Evolutionary conservation across 2,329 filamentous ascomycete species (phyloP).

Genomic region (Aspergillus ustus): DNA sequence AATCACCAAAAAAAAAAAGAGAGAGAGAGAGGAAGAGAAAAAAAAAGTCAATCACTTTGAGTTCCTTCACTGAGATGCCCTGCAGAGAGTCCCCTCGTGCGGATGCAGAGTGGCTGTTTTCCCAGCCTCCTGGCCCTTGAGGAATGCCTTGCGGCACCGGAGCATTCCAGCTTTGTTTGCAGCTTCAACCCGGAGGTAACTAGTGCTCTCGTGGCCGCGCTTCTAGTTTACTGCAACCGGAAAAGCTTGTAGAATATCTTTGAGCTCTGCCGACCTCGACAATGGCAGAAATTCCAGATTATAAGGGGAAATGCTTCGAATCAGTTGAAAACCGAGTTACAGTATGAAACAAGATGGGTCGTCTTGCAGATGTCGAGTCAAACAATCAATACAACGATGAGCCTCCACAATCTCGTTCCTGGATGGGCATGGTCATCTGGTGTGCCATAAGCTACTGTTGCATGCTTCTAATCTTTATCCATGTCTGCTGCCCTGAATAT

Average conservation of each 20-base stretch:
- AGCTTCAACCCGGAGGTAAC: background rate
- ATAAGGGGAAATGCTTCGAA: background rate
- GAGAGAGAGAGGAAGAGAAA: too few relatives aligned
- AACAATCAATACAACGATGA: conserved; percentile 8
- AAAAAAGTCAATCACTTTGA: too few relatives aligned
- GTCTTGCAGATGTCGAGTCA: conserved; percentile 30
- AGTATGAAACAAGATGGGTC: conserved; percentile 28
- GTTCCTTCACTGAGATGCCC: background rate
- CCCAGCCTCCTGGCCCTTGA: too few relatives aligned
- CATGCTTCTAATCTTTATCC: conserved; percentile 25
- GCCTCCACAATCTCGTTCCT: conserved; percentile 26
- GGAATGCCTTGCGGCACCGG: background rate
- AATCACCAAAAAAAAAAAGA: background rate
- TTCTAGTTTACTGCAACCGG: background rate
- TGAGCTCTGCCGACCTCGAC: background rate
- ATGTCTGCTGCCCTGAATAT: conserved; percentile 26
- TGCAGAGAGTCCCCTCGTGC: background rate
- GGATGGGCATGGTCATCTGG: conserved; percentile 27
- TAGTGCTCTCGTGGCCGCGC: background rate
- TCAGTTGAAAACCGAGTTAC: background rate
- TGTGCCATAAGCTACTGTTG: conserved; percentile 29
- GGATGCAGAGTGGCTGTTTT: background rate
- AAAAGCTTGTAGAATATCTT: background rate
- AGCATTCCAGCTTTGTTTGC: background rate
- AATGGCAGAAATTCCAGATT: background rate